A percentile compares a stretch with the other conserved stretches of the same genome.
These are phyloP conservation scores for Artomyces pyxidatus DNA, from an alignment of 768 basidiomycete species.

Conservation along the genomic window DNA sequence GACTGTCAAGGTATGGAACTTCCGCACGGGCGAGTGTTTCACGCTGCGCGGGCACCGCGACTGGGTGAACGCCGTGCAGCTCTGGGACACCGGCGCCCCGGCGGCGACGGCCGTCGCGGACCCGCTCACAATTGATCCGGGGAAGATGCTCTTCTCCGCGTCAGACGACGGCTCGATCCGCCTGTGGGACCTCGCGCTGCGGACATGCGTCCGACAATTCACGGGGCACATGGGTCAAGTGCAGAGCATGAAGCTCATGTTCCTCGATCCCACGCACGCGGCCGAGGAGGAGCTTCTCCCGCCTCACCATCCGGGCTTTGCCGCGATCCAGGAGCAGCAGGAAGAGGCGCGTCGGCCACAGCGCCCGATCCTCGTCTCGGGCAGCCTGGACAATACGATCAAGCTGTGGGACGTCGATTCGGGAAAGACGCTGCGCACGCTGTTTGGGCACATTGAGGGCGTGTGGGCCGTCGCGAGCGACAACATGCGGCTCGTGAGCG, in stretches of 20 bases:
- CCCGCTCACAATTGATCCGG: slow-evolving; percentile 55
- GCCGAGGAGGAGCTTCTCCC: not conserved
- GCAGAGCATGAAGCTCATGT: slow-evolving; percentile 78
- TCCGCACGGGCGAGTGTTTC: slow-evolving; percentile 86
- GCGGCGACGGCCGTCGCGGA: slow-evolving; percentile 23
- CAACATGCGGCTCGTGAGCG: slow-evolving; percentile 84
- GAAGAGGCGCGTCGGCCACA: slow-evolving; percentile 15
- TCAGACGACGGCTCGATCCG: slow-evolving; percentile 92
- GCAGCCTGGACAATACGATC: slow-evolving; percentile 91
- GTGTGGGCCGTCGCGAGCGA: slow-evolving; percentile 96
- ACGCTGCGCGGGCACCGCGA: slow-evolving; percentile 88
- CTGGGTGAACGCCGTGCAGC: slow-evolving; percentile 92
- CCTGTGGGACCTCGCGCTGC: slow-evolving; percentile 83
- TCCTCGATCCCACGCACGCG: slow-evolving; percentile 36
- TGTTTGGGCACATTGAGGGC: slow-evolving; percentile 97
- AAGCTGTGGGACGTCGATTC: slow-evolving; percentile 93
- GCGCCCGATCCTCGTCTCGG: slow-evolving; percentile 77
- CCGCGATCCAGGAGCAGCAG: not conserved
- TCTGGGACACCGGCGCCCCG: slow-evolving; percentile 68
- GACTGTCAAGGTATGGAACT: slow-evolving; percentile 95
- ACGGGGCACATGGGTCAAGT: slow-evolving; percentile 91
- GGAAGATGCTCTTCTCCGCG: slow-evolving; percentile 96
- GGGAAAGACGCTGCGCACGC: slow-evolving; percentile 66
- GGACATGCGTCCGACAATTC: slow-evolving; percentile 78
- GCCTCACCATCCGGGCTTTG: not conserved